Conservation (phyloP, 1,284 basidiomycete genomes). For the Mycena sp. region DNA sequence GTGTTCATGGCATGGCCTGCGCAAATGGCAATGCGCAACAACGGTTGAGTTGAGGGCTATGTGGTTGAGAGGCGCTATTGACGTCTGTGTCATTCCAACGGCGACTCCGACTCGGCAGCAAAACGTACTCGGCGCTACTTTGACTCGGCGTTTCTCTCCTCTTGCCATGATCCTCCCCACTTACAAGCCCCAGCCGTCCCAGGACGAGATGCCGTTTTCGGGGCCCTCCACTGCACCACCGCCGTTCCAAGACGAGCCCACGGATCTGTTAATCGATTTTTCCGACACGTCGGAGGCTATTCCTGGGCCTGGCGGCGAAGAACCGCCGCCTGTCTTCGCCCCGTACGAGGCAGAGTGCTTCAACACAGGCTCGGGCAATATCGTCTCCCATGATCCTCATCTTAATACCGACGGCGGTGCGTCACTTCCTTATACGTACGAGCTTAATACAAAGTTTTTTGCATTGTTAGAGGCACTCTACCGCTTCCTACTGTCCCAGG, state of each 20-base stretch:
- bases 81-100: too few relatives aligned
- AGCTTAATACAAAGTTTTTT: not conserved
- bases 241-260: constrained; percentile 19
- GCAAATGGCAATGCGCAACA: too few relatives aligned
- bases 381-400: constrained; percentile 77
- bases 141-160: not conserved
- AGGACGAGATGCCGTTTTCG: not conserved
- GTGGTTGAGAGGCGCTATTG: too few relatives aligned
- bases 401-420: constrained; percentile 73
- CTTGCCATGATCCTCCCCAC: constrained; percentile 14
- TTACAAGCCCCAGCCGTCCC: not conserved
- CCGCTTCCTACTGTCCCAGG: constrained; percentile 72
- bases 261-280: constrained; percentile 36
- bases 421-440: not conserved
- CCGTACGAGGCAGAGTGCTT: constrained; percentile 72
- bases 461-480: constrained; percentile 70
- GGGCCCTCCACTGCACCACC: constrained; percentile 18
- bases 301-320: constrained; percentile 41
- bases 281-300: constrained; percentile 19
- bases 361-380: constrained; percentile 55
- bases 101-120: too few relatives aligned
- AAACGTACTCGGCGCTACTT: too few relatives aligned
- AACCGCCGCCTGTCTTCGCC: constrained; percentile 68
- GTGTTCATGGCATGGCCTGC: constrained; percentile 17
- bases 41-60: too few relatives aligned